Evolutionary conservation across 2,329 filamentous ascomycete species (phyloP), one percentile per base, ranked within the genome.

Genomic region (Aspergillus jensenii): DNA sequence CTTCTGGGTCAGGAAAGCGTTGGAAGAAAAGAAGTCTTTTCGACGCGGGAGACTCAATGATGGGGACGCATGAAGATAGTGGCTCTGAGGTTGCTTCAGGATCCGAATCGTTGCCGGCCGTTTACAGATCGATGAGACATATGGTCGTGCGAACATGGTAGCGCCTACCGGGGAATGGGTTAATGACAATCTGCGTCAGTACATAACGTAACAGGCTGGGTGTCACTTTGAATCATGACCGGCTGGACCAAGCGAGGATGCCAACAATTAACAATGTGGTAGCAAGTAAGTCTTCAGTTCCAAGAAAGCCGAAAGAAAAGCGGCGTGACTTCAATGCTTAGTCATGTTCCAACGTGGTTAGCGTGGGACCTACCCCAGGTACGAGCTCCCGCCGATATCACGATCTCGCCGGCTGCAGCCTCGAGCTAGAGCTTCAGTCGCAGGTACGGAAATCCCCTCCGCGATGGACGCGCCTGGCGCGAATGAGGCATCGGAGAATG

Each of bases 1-100:
- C 44, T 70, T 77, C 69, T 74, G 68, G 45, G 79, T 79, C 9
- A 87, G 74, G 59, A 81, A 79, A 2, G 84, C 78, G 65, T 86
- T 88, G 23, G 87, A 88, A 12, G 87, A 88, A 73, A 88, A 90
- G 73, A 89, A 89, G 67, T 75, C 83, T 62, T 82, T 84, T 57
- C 82, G 81, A 11, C 84, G 82, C n/a, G 69, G 72, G 40, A 69
- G 67, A 57, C 67, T 66, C 54, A 74, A 71, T 61, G 70, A 68
- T 15, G 71, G 65, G 17, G 68, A 70, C 37, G 68, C 71, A 58
- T 71, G 74, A 9, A 74, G 63, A 52, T 69, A 68, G 40, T 73
- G 74, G 55, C 67, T 71, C 27, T 70, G 71, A 21, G 73, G 65
- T 55, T 67, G 71, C 40, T 61, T 66, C 19, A 68, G 55, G 12